These are phyloP conservation scores for Fraxinus ornus DNA, from an alignment of 305 asterid species.

Conservation along the genomic window DNA sequence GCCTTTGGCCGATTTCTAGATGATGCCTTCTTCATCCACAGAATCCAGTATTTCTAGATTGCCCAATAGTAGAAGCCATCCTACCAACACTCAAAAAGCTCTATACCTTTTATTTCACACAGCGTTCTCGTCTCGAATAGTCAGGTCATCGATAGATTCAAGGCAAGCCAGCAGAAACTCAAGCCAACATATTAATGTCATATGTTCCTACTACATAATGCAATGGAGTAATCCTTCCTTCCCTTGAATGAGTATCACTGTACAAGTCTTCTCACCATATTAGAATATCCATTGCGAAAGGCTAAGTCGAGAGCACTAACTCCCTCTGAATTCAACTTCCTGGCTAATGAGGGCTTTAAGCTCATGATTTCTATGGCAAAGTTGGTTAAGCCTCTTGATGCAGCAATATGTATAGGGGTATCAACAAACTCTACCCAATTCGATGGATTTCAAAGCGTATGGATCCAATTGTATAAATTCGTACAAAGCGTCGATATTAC, in stretches of 20 bases:
- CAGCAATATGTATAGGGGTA: constrained; percentile 8
- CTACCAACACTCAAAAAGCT: constrained; percentile 19
- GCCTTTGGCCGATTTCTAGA: too few relatives aligned
- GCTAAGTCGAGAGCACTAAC: constrained; percentile 5
- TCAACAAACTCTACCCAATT: background rate
- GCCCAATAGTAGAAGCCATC: background rate
- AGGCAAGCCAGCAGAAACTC: constrained; percentile 14
- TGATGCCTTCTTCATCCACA: background rate
- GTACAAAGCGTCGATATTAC: background rate
- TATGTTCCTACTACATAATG: constrained; percentile 13
- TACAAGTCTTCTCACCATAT: background rate
- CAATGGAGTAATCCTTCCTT: background rate
- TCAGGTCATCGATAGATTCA: background rate
- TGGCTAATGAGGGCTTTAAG: constrained; percentile 1
- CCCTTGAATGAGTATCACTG: background rate
- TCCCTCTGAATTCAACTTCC: background rate
- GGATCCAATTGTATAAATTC: background rate
- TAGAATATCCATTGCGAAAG: background rate
- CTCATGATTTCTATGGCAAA: constrained; percentile 10
- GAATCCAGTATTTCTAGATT: background rate
- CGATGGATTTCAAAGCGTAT: background rate
- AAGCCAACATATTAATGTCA: background rate
- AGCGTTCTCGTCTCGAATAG: constrained; percentile 10
- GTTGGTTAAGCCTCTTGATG: background rate
- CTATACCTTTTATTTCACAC: background rate